Evolutionary conservation across 192 early-diverging fungal species (phyloP), one percentile per base, ranked within the genome.

Genomic region (Linnemannia hyalina): DNA sequence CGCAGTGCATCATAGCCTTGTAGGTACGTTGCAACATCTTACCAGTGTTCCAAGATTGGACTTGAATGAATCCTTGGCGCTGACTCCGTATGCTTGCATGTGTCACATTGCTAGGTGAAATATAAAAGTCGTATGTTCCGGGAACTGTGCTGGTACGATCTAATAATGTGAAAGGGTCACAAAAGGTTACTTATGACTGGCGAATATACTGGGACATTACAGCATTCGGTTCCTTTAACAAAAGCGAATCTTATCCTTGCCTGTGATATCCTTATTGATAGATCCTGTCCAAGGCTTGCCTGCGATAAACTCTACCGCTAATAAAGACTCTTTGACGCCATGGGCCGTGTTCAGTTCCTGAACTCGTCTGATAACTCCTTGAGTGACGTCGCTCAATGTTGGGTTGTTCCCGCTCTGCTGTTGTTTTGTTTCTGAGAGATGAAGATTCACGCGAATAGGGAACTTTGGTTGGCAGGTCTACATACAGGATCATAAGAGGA

Each of bases 61-160:
- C 54, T 49, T 88, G 80, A 54, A 88, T 78, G 68, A 80, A 80
- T 18, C 86, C 89, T 55, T 88, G 85, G 63, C 89, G 70, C 20
- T 86, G 80, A 63, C 84, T 90, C 71, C 80, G 79, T 40, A 84
- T 74, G 47, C 70, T 69, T 7, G 77, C 82, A 26, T 42, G 76
- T 0, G 82, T 81, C 5, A 10, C 23, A 47, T 23, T 32, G 10
- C 81, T 49, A 3, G 80, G 86, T 20, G 80, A 46, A 65, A 90
- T 83, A 44, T 88, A 90, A 71, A 90, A 75, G n/a, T 78, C 82
- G 52, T 90, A 90, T 63, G 78, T 82, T 38, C 89, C 89, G 22
- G 84, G 84, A 22, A 38, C 23, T 2, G 65, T 13, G 32, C 79
- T 81, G 7, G 78, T 70, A 70, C 16, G 79, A 81, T 80, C 75